Evolutionary conservation across 495 filamentous ascomycete species (phyloP).

Genomic region (Xylaria scruposa): DNA sequence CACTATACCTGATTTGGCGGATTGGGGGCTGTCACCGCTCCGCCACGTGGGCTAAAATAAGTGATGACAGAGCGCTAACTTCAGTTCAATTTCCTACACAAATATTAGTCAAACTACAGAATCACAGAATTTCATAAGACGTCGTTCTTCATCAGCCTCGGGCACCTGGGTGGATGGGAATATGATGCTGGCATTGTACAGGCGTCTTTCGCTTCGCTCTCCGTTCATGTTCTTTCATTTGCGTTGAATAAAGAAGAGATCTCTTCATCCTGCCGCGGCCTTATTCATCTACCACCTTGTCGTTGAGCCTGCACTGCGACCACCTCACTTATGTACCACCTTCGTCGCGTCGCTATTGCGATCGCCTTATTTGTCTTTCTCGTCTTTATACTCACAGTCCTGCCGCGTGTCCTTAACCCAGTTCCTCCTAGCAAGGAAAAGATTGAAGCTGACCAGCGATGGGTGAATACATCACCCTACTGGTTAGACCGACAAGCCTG

Average conservation of each 20-base stretch:
- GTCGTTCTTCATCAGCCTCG: not conserved
- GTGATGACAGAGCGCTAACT: not conserved
- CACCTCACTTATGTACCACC: constrained; percentile 38
- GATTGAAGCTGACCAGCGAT: constrained; percentile 65
- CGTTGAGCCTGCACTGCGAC: constrained; percentile 1
- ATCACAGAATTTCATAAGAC: constrained; percentile 4
- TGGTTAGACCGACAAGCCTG: constrained; percentile 79
- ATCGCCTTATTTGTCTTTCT: constrained; percentile 37
- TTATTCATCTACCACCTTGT: not conserved
- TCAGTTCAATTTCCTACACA: not conserved
- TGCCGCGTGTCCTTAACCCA: constrained; percentile 53
- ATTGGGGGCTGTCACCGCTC: not conserved
- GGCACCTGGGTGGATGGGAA: not conserved
- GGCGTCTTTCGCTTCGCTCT: not conserved
- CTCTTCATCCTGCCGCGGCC: not conserved
- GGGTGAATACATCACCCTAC: constrained; percentile 73
- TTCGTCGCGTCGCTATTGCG: constrained; percentile 45
- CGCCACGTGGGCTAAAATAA: not conserved
- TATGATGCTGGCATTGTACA: not conserved
- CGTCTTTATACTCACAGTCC: constrained; percentile 43
- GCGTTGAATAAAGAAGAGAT: not conserved
- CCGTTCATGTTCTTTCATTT: not conserved
- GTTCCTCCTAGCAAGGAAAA: constrained; percentile 50
- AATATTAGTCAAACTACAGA: not conserved
- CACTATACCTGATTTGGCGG: not conserved